Evolutionary conservation across 2,329 filamentous ascomycete species (phyloP), one percentile per base, ranked within the genome.

Genomic region (Pseudofabraea citricarpa): DNA sequence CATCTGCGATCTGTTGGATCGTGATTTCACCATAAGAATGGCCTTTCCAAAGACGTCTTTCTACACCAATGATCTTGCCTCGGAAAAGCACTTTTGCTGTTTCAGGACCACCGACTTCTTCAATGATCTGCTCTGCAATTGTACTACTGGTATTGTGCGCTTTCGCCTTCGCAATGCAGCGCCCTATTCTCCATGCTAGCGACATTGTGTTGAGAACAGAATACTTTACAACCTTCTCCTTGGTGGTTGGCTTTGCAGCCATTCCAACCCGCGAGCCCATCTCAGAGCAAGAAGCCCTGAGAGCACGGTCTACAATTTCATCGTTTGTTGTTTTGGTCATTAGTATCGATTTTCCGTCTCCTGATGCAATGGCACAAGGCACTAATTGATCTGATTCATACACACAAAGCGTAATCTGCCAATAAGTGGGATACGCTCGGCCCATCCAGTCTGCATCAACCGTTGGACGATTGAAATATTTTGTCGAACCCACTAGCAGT

Each of bases 61-160:
- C 73, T 0, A 83, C 79, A 1, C 71, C 71, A 16, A 80, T 68
- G 49, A 84, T 81, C 63, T 84, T 84, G 21, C 81, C 80, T 45
- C 75, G 71, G 64, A 76, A 83, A n/a, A 84, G 53, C 7, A 83
- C 70, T 47, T 68, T 74, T 1, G 75, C 79, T 0, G 71, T 69
- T 4, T 64, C 64, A 0, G 64, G 52, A 0, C 78, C 79, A 4
- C 78, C 78, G 22, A 74, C 75, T 56, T 80, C 77, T 0, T 73
- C 66, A 13, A 83, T 69, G 46, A 83, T 81, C 3, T 67, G 67
- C 59, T 81, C 75, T 1, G 76, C 76, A 2, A 82, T 74, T 10
- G 61, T 70, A 13, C 73, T 72, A 2, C 79, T 60, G 5, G 68
- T 69, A 45, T 77, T 79, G 7, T 63, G 65, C 19, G 62, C 61